Evolutionary conservation across 1,284 basidiomycete species (phyloP).

Genomic region (Gomphus bonarii): DNA sequence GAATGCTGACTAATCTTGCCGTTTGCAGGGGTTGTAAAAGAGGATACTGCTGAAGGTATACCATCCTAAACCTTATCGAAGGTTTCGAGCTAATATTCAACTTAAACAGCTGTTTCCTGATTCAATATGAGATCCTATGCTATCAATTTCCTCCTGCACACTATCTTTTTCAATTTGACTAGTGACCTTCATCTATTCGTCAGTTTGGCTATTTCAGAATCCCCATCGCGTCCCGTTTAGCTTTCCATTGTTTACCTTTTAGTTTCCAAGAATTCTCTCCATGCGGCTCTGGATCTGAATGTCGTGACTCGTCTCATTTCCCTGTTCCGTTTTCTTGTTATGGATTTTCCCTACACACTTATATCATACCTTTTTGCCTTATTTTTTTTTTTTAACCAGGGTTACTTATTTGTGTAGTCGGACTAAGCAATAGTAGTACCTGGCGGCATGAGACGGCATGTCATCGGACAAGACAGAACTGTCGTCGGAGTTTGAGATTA

Average conservation of each 20-base stretch:
- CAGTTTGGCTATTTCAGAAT: background rate
- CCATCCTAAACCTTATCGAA: background rate
- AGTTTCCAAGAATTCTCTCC: background rate
- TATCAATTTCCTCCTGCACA: background rate
- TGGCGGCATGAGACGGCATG: background rate
- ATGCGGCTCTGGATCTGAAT: background rate
- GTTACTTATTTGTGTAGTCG: background rate
- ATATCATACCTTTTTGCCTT: no score
- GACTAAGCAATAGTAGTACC: background rate
- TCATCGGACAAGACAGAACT: background rate
- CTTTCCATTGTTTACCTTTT: background rate
- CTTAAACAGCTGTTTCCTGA: background rate
- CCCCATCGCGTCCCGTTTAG: background rate
- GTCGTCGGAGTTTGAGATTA: background rate
- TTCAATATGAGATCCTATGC: background rate
- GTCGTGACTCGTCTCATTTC: background rate
- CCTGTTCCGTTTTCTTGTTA: conserved; percentile 2
- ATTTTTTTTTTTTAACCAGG: background rate
- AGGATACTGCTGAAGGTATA: background rate
- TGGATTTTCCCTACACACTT: background rate
- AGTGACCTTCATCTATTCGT: background rate
- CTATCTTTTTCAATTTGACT: background rate
- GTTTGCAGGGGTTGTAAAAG: background rate
- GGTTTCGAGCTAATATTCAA: background rate
- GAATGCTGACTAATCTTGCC: background rate